Percentiles rank a stretch among this genome's conserved stretches.
phyloP scores from a whole-genome alignment of 129 eudicot species.

The Saposhnikovia divaricata region DNA sequence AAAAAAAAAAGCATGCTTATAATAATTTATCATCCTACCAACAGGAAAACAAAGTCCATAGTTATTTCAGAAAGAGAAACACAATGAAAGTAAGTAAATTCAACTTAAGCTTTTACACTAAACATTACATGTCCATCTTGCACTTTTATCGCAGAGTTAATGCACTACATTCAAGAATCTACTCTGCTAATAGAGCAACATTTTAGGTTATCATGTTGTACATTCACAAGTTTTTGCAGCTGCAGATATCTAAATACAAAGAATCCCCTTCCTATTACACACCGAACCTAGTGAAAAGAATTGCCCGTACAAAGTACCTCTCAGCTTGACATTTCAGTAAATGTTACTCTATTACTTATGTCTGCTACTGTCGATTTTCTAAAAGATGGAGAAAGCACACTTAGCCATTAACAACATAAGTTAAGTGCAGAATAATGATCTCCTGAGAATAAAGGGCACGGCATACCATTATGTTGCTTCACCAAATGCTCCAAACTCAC shows the following conservation, averaged over 20 bases:
- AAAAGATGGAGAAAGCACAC: not conserved
- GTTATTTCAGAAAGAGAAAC: not conserved
- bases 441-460: not conserved
- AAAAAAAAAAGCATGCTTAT: not conserved
- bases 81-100: not conserved
- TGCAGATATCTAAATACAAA: not conserved
- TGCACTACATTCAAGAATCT: not conserved
- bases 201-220: not conserved
- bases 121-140: too few species aligned
- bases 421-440: not conserved
- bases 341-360: not conserved
- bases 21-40: not conserved
- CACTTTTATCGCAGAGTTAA: not conserved
- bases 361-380: not conserved
- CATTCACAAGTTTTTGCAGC: not conserved
- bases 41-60: not conserved
- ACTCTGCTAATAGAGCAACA: not conserved
- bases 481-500: conserved; percentile 15
- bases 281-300: not conserved
- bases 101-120: not conserved
- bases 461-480: conserved; percentile 24
- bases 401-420: not conserved
- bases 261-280: not conserved
- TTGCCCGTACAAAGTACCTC: not conserved
- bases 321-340: not conserved